Evolutionary conservation across 2,329 filamentous ascomycete genomes (phyloP), one percentile per base, ranked within the genome.

Genomic region (Samsoniella hepiali): DNA sequence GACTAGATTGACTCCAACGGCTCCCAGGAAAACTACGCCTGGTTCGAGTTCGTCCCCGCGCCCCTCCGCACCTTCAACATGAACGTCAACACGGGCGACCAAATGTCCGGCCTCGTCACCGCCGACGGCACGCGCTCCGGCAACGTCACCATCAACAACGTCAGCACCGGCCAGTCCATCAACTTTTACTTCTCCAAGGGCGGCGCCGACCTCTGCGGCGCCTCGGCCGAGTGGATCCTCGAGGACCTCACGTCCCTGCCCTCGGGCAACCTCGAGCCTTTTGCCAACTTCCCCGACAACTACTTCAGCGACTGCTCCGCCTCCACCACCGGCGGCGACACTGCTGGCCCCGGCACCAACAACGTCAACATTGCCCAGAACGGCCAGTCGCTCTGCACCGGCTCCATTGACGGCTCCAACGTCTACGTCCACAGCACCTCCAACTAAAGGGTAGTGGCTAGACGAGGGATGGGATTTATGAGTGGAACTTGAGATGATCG

Each of bases 211-310:
- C 59, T 62, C 50, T 56, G 50, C 59, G 59, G 59, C 50, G 4
- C 50, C 29, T 62, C 59, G n/a, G 59, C 50, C 42, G 50, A 62
- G 51, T 62, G 59, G 59, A 62, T 55, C 40, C 40, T 62, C 50
- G 50, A 55, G 42, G 59, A 55, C 42, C 31, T 62, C n/a, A 55
- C 50, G 31, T 7, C 5, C 31, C n/a, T 45, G 10, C 38, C 49
- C 50, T 47, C 58, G 31, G 2, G 31, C 40, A 49, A 49, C 50
- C 42, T 47, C 13, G 36, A 47, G 22, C 59, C 59, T n/a, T 56
- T 62, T 56, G 51, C 59, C 42, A 22, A 38, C 40, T 62, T 62
- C 51, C n/a, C 40, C 11, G 51, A 56, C 59, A 56, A 13, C 32
- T 5, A 49, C 50, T 62, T 62, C 10, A 22, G n/a, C 17, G 32